phyloP scores from a whole-genome alignment of 805 yeast species.

The Candida qinlingensis region DNA sequence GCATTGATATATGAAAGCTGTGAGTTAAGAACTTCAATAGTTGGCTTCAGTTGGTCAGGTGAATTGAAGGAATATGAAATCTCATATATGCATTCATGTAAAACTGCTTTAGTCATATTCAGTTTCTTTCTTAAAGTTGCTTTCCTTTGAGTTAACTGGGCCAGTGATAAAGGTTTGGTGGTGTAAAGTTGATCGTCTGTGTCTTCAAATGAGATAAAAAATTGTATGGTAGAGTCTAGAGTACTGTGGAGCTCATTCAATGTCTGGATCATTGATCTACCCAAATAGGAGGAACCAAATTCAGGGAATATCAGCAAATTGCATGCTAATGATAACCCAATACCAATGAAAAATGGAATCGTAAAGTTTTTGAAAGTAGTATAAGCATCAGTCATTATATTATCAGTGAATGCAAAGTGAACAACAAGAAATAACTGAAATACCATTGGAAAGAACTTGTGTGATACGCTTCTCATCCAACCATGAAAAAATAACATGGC shows the following conservation, averaged over 20 bases:
- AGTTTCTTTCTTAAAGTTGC: conserved; percentile 29
- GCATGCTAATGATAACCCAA: conserved; percentile 38
- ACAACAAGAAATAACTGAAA: conserved; percentile 45
- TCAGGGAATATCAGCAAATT: conserved; percentile 44
- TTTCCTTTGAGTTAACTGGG: conserved; percentile 31
- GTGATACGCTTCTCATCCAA: conserved; percentile 39
- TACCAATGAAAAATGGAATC: conserved; percentile 41
- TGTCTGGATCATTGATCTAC: conserved; percentile 35
- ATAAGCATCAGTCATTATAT: conserved; percentile 27
- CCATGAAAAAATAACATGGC: conserved; percentile 45
- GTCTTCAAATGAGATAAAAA: conserved; percentile 29
- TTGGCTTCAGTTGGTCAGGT: conserved; percentile 35
- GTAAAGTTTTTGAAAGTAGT: conserved; percentile 32
- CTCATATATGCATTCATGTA: conserved; percentile 45
- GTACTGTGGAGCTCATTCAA: conserved; percentile 36
- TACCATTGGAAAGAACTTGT: conserved; percentile 40
- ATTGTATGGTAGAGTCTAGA: conserved; percentile 33
- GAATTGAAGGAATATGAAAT: conserved; percentile 42
- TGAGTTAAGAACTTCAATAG: conserved; percentile 29
- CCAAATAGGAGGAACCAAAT: conserved; percentile 45
- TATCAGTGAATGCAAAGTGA: conserved; percentile 41
- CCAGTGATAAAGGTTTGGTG: conserved; percentile 25
- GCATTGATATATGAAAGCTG: conserved; percentile 34
- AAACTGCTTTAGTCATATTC: conserved; percentile 31
- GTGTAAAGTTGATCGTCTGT: conserved; percentile 13